Conservation (phyloP, 148 eudicot species). For the Diospyros kaki region DNA sequence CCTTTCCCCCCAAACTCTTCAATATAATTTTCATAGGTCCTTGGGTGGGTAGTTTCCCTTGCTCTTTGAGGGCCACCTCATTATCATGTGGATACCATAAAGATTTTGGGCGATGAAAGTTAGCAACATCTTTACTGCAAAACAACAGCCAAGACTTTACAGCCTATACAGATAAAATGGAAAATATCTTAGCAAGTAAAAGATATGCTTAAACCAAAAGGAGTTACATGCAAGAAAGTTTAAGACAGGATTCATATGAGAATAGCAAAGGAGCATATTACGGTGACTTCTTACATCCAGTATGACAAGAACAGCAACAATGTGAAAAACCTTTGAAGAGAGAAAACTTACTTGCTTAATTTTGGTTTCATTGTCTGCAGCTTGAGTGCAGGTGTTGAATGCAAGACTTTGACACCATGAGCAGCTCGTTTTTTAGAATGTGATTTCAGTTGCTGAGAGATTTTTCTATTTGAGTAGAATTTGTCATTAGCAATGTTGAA, state of each 20-base stretch:
- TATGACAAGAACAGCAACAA: not conserved
- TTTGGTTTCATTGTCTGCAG: conserved; percentile 88
- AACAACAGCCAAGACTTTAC: not conserved
- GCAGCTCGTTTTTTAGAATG: conserved; percentile 81
- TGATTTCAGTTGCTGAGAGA: conserved; percentile 80
- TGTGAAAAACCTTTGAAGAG: not conserved
- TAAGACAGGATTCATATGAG: not conserved
- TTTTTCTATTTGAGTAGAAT: conserved; percentile 79
- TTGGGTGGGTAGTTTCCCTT: conserved; percentile 57
- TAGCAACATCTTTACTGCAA: conserved; percentile 87
- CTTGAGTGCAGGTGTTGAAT: conserved; percentile 84
- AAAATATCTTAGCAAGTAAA: not conserved
- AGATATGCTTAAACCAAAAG: too few species aligned
- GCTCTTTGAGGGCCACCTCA: conserved; percentile 71
- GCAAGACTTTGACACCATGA: conserved; percentile 87
- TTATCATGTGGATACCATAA: conserved; percentile 92
- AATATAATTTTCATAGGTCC: conserved; percentile 84
- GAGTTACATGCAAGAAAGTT: not conserved
- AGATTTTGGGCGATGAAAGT: conserved; percentile 96
- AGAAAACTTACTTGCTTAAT: conserved; percentile 81
- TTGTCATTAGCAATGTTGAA: conserved; percentile 92
- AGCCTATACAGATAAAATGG: not conserved
- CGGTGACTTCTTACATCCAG: not conserved
- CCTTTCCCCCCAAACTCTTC: conserved; percentile 93
- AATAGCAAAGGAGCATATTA: not conserved